Evolutionary conservation across 2,329 filamentous ascomycete species (phyloP).

Genomic region (Hypoxylon sp.): DNA sequence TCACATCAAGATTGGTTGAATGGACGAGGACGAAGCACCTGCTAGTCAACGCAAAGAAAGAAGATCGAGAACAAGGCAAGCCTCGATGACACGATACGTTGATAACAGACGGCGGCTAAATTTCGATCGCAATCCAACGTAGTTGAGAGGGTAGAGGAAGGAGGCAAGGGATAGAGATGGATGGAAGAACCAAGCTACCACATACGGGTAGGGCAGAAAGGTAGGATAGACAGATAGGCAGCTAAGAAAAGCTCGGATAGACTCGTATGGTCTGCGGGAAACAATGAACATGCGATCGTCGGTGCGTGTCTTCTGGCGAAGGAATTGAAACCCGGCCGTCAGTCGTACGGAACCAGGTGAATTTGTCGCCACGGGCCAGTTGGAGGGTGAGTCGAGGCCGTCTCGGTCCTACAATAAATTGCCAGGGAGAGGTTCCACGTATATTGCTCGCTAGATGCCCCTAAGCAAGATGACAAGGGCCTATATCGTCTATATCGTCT

Average conservation of each 20-base stretch:
- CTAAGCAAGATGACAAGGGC: not conserved
- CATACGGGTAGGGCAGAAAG: not conserved
- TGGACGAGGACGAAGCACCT: not conserved
- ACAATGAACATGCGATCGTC: not conserved
- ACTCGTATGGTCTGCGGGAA: constrained; percentile 1
- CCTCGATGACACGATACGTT: not conserved
- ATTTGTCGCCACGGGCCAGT: constrained; percentile 7
- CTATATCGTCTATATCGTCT: constrained; percentile 1
- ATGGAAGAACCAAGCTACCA: not conserved
- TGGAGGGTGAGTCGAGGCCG: constrained; percentile 11
- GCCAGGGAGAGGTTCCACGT: constrained; percentile 12
- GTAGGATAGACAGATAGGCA: not conserved
- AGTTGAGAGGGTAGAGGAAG: not conserved
- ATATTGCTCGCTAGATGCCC: constrained; percentile 4
- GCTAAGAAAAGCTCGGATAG: not conserved
- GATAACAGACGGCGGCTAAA: not conserved
- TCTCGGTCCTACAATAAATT: not conserved
- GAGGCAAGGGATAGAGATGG: constrained; percentile 3
- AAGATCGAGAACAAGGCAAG: not conserved
- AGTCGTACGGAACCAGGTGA: constrained; percentile 3
- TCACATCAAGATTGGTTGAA: constrained; percentile 35
- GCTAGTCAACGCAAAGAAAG: not conserved
- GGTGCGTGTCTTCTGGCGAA: not conserved
- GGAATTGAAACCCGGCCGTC: constrained; percentile 14
- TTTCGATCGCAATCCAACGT: not conserved